Evolutionary conservation across 2,329 filamentous ascomycete genomes (phyloP), one percentile per base, ranked within the genome.

Genomic region (Epichloe scottii): DNA sequence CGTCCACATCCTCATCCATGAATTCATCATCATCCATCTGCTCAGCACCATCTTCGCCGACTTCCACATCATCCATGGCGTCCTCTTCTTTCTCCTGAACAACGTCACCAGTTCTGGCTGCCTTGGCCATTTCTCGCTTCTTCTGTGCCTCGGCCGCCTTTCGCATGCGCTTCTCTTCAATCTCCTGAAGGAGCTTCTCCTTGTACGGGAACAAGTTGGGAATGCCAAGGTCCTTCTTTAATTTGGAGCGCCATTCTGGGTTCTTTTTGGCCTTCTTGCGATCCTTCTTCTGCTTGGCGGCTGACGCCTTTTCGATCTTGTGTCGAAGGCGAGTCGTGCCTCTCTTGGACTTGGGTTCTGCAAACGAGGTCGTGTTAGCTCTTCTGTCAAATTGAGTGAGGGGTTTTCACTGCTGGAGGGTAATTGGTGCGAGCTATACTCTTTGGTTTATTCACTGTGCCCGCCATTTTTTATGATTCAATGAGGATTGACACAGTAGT

Each of bases 201-300:
- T 98, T 98, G 77, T 93, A 96, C 1, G 93, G 93, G 72, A 96
- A 98, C 37, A 96, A 72, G 65, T 97, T 98, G 40, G 93, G 93
- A 55, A 98, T 96, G 46, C 93, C 93, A 23, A 91, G 93, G 62
- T 98, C 93, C 74, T 97, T 98, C 80, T 96, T 97, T 59, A 95
- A 67, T 68, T 89, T 87, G 53, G 89, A 90, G 60, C 87, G 82
- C 89, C 93, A 97, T 87, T 95, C 82, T 35, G 93, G 91, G 68
- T 96, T 95, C 81, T 95, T 89, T 75, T 95, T 97, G 51, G 86
- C 89, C 51, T 82, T 76, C 76, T 95, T 97, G 64, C 83, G 85
- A 55, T 82, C 74, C 71, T 98, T 98, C 66, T 84, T 82, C 71
- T 95, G 89, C 75, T 98, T 98, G 55, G 87, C 84, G 41, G 81